Percentiles rank a stretch among this genome's conserved stretches.
Conservation (phyloP, 1,284 basidiomycete genomes). For the Tilletia caries region DNA sequence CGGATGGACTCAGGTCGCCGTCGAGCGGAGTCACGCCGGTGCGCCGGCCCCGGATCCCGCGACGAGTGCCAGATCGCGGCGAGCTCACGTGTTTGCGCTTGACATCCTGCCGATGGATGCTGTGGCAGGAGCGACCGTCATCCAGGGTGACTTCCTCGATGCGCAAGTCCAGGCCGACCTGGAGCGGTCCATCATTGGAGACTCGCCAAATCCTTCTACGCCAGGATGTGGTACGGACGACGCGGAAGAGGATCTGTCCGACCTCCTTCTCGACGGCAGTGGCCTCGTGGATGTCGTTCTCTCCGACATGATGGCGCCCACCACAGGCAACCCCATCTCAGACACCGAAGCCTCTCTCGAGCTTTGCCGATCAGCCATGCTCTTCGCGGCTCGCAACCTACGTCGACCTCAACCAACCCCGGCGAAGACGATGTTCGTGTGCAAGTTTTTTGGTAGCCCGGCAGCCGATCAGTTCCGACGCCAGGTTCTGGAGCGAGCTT, state of each 20-base stretch:
- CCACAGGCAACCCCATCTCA: constrained; percentile 29
- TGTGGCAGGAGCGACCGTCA: constrained; percentile 21
- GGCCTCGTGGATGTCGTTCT: constrained; percentile 41
- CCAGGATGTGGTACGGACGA: neutral
- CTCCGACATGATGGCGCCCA: constrained; percentile 48
- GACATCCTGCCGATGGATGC: constrained; percentile 32
- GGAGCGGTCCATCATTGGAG: neutral
- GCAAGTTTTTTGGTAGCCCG: constrained; percentile 42
- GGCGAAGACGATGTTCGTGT: constrained; percentile 16
- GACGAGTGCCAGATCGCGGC: neutral
- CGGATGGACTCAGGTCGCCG: constrained; percentile 44
- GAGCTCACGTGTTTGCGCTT: constrained; percentile 30
- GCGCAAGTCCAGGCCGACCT: constrained; percentile 20
- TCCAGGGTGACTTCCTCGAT: constrained; percentile 42
- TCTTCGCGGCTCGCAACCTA: neutral
- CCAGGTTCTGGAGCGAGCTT: constrained; percentile 31
- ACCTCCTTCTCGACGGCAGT: neutral
- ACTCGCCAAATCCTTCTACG: no score
- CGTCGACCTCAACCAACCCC: neutral
- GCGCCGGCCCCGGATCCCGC: no score
- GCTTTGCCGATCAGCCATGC: constrained; percentile 20
- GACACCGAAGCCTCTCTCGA: constrained; percentile 35
- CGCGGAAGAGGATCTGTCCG: neutral
- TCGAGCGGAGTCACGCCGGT: constrained; percentile 14
- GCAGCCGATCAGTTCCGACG: constrained; percentile 39